Evolutionary conservation across 225 moss, liverwort and hornwort genomes (phyloP).

Genomic region (Marchantia paleacea): DNA sequence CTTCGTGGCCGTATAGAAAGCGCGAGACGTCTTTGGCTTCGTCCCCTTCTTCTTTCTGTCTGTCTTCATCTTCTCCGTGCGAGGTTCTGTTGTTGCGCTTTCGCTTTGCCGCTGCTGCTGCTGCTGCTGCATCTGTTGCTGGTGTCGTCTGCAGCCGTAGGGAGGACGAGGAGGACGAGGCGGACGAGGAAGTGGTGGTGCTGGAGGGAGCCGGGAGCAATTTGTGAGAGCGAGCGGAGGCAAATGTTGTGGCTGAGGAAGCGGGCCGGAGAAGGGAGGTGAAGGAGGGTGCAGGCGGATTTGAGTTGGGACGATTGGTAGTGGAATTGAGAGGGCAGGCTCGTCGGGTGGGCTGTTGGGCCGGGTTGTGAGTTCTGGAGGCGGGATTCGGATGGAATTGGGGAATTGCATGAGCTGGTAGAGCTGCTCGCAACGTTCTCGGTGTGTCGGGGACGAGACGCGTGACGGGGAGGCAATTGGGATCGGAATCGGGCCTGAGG

Average conservation of each 20-base stretch:
- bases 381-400: conserved; percentile 5
- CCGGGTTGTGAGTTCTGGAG: neutral
- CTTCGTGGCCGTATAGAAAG: neutral
- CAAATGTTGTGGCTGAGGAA: conserved; percentile 11
- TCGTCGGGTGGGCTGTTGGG: neutral
- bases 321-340: neutral
- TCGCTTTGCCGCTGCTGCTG: neutral
- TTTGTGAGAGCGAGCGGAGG: neutral
- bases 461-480: neutral
- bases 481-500: neutral
- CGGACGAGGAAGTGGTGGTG: too few species aligned
- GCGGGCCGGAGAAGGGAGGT: neutral
- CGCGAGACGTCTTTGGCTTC: neutral
- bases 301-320: neutral
- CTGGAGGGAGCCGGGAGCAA: too few species aligned
- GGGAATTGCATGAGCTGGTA: neutral
- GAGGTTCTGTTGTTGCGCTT: neutral
- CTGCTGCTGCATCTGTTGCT: neutral
- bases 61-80: neutral
- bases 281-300: neutral
- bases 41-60: neutral
- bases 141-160: neutral
- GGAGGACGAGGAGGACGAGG: neutral
- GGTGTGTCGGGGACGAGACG: neutral
- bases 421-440: neutral